Conservation (phyloP, 1,139 yeast species). For the Yamadazyma oceani region DNA sequence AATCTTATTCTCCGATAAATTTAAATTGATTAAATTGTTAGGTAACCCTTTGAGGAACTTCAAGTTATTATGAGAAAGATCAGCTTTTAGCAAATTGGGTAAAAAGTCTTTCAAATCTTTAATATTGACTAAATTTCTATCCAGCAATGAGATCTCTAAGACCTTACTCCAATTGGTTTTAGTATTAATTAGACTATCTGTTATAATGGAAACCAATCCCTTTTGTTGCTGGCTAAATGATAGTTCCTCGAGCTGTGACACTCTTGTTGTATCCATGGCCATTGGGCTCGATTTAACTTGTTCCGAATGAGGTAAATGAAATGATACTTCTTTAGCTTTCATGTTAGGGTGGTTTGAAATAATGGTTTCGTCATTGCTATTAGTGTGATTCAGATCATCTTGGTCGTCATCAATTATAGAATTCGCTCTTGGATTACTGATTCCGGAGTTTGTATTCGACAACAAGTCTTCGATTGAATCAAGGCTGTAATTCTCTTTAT, state of each 20-base stretch:
- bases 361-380: conserved; percentile 8
- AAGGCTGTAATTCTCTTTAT: conserved; percentile 35
- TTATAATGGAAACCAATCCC: conserved; percentile 47
- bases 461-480: conserved; percentile 46
- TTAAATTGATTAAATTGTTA: conserved; percentile 31
- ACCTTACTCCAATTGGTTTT: conserved; percentile 46
- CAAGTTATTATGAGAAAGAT: conserved; percentile 45
- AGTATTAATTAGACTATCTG: conserved; percentile 37
- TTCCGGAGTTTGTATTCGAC: not conserved
- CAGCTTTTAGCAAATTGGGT: conserved; percentile 40
- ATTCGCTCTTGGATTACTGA: not conserved
- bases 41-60: conserved; percentile 52
- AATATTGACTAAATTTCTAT: conserved; percentile 35
- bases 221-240: conserved; percentile 52
- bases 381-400: not conserved
- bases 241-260: conserved; percentile 45
- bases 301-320: conserved; percentile 35
- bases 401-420: conserved; percentile 6
- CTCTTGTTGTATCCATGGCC: conserved; percentile 35
- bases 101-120: conserved; percentile 45
- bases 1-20: conserved; percentile 38
- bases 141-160: conserved; percentile 34
- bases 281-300: conserved; percentile 20
- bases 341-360: conserved; percentile 10
- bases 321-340: conserved; percentile 37